Evolutionary conservation across 257 asterid species (phyloP), one percentile per base, ranked within the genome.

Genomic region (Datura wrightii): DNA sequence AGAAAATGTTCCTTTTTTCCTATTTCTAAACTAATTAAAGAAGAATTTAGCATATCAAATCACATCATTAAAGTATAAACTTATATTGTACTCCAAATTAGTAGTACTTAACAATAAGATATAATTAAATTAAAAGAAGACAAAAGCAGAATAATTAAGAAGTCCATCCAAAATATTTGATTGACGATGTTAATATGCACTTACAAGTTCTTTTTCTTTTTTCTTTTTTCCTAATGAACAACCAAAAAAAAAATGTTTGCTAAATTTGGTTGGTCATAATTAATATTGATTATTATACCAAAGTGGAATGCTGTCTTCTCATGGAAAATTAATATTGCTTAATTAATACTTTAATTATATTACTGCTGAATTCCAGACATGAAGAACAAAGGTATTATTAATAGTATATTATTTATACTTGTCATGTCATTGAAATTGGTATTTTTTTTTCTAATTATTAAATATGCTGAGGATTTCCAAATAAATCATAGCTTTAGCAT

Each of bases 131-230:
- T 3, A 24, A 3, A 46, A 10, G 37, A 44, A 42, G 55, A 71
- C 8, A 83, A 41, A 44, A 19, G 31, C 53, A 82, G 74, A 79
- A 80, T 11, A 42, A 24, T 24, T 24, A 24, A 63, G 19, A 50
- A 58, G 50, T 46, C 59, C 83, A 56, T 74, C 15, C 84, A 84
- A 58, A 88, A 79, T 86, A 83, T 86, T 56, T 83, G 82, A 34
- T 79, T n/a, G n/a, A n/a, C n/a, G 58, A 82, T 70, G 80, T 62
- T 67, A 71, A 34, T 83, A 60, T 82, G 70, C 71, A 81, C 83
- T 5, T 53, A 50, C 36, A 62, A 55, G 5, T n/a, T 54, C 7
- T 16, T 42, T n/a, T n/a, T n/a, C n/a, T n/a, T n/a, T n/a, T n/a
- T n/a, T n/a, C n/a, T n/a, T n/a, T n/a, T n/a, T n/a, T n/a, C n/a